Evolutionary conservation across 192 early-diverging fungal species (phyloP).

Genomic region (Linnemannia hyalina): DNA sequence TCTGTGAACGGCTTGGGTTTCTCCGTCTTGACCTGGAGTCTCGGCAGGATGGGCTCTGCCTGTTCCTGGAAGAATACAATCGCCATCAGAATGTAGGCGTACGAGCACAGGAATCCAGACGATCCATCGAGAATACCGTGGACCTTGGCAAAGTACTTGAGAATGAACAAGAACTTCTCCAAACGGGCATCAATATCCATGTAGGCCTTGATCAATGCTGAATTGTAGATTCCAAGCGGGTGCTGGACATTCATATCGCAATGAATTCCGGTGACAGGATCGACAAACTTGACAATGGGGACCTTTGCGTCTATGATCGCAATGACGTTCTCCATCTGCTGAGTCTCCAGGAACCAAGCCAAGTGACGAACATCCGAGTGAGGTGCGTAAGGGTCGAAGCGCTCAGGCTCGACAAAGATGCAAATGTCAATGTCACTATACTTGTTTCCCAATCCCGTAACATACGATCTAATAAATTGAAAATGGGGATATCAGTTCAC

Average conservation of each 20-base stretch:
- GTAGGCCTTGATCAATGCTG: constrained; percentile 44
- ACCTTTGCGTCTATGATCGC: constrained; percentile 53
- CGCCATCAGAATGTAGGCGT: constrained; percentile 49
- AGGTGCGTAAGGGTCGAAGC: not conserved
- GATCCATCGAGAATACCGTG: constrained; percentile 46
- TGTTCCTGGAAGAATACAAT: constrained; percentile 47
- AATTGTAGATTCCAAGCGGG: constrained; percentile 54
- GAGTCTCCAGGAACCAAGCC: constrained; percentile 15
- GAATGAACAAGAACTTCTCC: constrained; percentile 33
- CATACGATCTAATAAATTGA: constrained; percentile 14
- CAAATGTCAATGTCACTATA: constrained; percentile 42
- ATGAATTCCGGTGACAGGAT: constrained; percentile 25
- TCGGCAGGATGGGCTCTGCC: constrained; percentile 26
- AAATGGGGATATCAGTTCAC: not conserved
- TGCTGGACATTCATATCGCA: constrained; percentile 57
- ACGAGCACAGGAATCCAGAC: constrained; percentile 32
- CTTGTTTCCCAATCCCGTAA: constrained; percentile 31
- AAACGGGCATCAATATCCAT: constrained; percentile 47
- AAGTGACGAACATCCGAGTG: constrained; percentile 19
- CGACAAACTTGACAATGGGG: constrained; percentile 56
- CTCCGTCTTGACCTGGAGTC: constrained; percentile 25
- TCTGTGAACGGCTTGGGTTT: not conserved
- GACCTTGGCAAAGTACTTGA: constrained; percentile 50
- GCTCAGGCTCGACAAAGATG: constrained; percentile 4
- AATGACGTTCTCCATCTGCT: constrained; percentile 28